A percentile compares a stretch with the other conserved stretches of the same genome.
These are phyloP conservation scores for Coniferiporia sulphurascens DNA, from an alignment of 1,284 basidiomycete species.

Conservation along the genomic window DNA sequence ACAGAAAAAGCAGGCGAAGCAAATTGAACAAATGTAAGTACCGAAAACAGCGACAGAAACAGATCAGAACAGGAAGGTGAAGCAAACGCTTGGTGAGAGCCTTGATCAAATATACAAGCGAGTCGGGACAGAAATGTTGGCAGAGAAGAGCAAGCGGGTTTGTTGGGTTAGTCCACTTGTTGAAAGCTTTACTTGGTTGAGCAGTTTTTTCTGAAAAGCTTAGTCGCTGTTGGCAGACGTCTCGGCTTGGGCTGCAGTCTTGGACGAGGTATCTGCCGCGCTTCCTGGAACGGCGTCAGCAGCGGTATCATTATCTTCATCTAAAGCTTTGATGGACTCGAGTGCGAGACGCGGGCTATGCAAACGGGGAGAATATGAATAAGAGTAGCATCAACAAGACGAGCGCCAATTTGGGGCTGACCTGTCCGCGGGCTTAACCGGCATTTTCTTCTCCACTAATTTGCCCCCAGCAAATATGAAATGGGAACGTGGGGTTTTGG, in stretches of 20 bases:
- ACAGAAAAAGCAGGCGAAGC: too few relatives aligned
- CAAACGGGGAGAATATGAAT: neutral
- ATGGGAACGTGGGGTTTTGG: conserved; percentile 83
- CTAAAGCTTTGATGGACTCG: conserved; percentile 35
- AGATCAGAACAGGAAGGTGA: too few relatives aligned
- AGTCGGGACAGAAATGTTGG: too few relatives aligned
- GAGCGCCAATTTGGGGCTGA: conserved; percentile 27
- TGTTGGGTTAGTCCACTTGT: neutral
- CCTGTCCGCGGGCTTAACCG: conserved; percentile 83
- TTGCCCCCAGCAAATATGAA: conserved; percentile 89
- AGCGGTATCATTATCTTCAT: neutral
- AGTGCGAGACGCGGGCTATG: conserved; percentile 36
- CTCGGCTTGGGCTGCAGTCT: neutral
- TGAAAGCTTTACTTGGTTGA: neutral
- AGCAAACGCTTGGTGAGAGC: too few relatives aligned
- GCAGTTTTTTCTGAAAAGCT: too few relatives aligned
- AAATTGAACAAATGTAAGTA: too few relatives aligned
- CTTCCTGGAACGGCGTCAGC: neutral
- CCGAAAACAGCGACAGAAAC: too few relatives aligned
- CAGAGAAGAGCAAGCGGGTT: too few relatives aligned
- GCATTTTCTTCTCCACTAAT: conserved; percentile 74
- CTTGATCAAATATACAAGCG: too few relatives aligned
- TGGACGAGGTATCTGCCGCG: neutral
- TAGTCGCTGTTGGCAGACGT: neutral
- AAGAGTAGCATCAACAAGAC: neutral